phyloP scores from a whole-genome alignment of 257 asterid genomes.

The Solanum tarijense region DNA sequence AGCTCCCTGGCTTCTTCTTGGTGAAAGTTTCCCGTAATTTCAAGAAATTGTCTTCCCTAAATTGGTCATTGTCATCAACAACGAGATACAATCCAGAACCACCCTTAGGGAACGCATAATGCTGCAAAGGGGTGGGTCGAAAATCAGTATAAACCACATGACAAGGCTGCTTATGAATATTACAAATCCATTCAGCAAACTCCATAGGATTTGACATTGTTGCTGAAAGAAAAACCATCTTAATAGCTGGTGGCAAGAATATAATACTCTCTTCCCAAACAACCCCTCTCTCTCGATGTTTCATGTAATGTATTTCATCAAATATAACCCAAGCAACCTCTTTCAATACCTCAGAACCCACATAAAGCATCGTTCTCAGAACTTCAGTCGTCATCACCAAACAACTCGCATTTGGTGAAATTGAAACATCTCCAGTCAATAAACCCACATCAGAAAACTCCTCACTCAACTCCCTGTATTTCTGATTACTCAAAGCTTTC shows the following conservation, averaged over 20 bases:
- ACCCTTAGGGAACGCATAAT: conserved; percentile 85
- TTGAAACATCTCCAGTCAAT: conserved; percentile 92
- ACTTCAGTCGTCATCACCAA: conserved; percentile 97
- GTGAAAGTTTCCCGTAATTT: conserved; percentile 75
- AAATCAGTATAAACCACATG: conserved; percentile 96
- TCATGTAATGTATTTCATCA: conserved; percentile 98
- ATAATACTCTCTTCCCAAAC: conserved; percentile 99
- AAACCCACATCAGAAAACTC: conserved; percentile 93
- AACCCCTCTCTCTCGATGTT: conserved; percentile 95
- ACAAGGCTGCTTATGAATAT: conserved; percentile 91
- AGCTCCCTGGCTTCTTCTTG: conserved; percentile 38
- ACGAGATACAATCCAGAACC: conserved; percentile 96
- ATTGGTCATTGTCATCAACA: conserved; percentile 94
- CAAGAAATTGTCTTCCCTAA: conserved; percentile 73
- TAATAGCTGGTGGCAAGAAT: conserved; percentile 91
- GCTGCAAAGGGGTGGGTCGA: conserved; percentile 93
- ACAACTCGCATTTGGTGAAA: conserved; percentile 90
- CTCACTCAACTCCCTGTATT: conserved; percentile 81
- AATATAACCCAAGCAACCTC: conserved; percentile 98
- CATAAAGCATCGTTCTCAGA: conserved; percentile 84
- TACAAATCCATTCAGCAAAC: conserved; percentile 95
- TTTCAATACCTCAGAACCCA: conserved; percentile 91
- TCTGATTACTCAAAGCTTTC: conserved; percentile 91
- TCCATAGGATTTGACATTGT: conserved; percentile 98
- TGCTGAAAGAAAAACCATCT: conserved; percentile 94